These are phyloP conservation scores for Limonium bicolor DNA, from an alignment of 148 eudicot species.

Conservation along the genomic window DNA sequence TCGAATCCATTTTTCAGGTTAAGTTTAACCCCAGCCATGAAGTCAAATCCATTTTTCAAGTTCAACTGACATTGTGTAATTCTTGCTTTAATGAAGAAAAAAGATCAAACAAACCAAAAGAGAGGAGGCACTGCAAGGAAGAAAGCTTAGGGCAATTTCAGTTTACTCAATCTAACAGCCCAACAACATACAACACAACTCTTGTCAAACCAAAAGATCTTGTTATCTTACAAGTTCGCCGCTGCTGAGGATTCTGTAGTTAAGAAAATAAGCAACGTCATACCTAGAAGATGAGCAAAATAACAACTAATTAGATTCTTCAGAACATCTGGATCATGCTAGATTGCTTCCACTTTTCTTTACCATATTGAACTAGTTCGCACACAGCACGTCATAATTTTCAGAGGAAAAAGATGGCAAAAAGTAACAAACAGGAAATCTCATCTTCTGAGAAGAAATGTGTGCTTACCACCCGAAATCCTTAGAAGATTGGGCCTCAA, in stretches of 20 bases:
- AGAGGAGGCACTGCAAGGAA: neutral
- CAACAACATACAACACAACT: too few relatives aligned
- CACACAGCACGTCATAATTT: neutral
- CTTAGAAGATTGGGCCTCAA: constrained; percentile 70
- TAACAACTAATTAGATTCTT: neutral
- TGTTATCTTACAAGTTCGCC: constrained; percentile 87
- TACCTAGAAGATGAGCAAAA: constrained; percentile 41
- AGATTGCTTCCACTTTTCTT: too few relatives aligned
- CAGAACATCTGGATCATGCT: too few relatives aligned
- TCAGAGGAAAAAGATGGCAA: neutral
- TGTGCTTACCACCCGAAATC: constrained; percentile 76
- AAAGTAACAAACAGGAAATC: neutral
- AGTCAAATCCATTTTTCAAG: neutral
- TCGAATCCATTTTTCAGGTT: too few relatives aligned
- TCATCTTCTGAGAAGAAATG: neutral
- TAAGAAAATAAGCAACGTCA: constrained; percentile 72
- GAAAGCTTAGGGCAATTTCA: neutral
- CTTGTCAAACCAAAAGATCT: too few relatives aligned
- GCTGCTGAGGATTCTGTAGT: constrained; percentile 32
- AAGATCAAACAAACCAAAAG: neutral
- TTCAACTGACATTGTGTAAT: neutral
- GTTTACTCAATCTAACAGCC: neutral
- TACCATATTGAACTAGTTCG: neutral
- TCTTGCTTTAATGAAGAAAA: neutral
- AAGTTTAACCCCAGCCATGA: too few relatives aligned